Evolutionary conservation across 768 basidiomycete genomes (phyloP), one percentile per base, ranked within the genome.

Genomic region (Neoboletus magnificus): DNA sequence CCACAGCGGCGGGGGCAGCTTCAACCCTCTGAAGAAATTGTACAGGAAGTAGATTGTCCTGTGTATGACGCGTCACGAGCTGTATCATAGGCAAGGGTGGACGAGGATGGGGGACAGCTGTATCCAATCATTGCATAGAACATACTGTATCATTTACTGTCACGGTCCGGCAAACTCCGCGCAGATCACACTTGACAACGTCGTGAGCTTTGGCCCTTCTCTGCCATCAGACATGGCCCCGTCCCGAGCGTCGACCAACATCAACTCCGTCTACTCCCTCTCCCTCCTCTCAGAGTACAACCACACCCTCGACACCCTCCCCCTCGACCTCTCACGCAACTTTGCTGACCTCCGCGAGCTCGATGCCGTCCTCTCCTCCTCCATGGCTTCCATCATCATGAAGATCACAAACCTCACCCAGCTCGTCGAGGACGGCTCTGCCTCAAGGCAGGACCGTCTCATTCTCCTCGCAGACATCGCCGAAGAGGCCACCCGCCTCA

Each of bases 311-410:
- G 95, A 97, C 76, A 82, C 93, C 22, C 83, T 98, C 53, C 96
- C 96, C 55, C 81, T 90, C 59, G 93, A 97, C 74, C 86, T 99
- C 72, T 96, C 96, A 13, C 86, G 92, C 72, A 87, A 86, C 73
- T 91, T 97, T 71, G 91, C 89, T 12, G 97, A 99, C 79, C 84
- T 99, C 51, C 91, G 94, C 60, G 97, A 99, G 75, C 90, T 99
- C 74, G 97, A 98, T 72, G 97, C 96, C 54, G 97, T 99, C 56
- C 83, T 99, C 62, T 94, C 93, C 62, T 79, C 89, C 42, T 92
- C 92, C 58, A 89, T 96, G 73, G 71, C 84, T 60, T 78, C 82
- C 62, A 88, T 99, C 67, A 93, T 89, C 55, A 63, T 79, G 43
- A 93, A 93, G 73, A 87, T 98, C 60, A 79, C 82, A 54, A 69